These are phyloP conservation scores for Candida corydali DNA, from an alignment of 805 yeast genomes.

Conservation along the genomic window DNA sequence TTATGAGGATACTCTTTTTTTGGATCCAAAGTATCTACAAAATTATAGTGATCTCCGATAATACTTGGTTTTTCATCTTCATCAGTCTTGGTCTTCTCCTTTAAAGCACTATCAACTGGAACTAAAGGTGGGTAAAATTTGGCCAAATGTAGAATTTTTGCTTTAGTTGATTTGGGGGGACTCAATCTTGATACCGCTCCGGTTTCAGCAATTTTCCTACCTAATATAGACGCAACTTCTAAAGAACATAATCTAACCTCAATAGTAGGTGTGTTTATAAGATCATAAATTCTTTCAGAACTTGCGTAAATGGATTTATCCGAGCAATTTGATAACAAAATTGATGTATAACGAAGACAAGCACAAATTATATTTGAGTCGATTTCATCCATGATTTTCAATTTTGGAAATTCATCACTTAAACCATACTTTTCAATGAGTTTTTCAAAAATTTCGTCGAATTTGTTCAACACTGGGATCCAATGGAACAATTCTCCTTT, in stretches of 20 bases:
- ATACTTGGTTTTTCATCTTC: conserved; percentile 18
- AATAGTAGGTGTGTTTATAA: conserved; percentile 58
- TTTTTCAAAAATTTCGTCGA: conserved; percentile 62
- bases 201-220: conserved; percentile 55
- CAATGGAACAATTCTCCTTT: conserved; percentile 70
- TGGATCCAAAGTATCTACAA: conserved; percentile 42
- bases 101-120: conserved; percentile 29
- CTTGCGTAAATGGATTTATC: conserved; percentile 68
- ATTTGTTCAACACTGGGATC: conserved; percentile 70
- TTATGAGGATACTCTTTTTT: conserved; percentile 47
- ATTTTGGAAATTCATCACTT: conserved; percentile 41
- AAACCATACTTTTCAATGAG: conserved; percentile 52
- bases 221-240: conserved; percentile 54
- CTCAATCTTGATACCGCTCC: conserved; percentile 37
- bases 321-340: conserved; percentile 64
- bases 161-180: conserved; percentile 42
- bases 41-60: conserved; percentile 39
- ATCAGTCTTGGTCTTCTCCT: conserved; percentile 10
- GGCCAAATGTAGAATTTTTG: conserved; percentile 50
- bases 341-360: conserved; percentile 57
- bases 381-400: conserved; percentile 38
- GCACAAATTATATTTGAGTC: conserved; percentile 50
- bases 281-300: conserved; percentile 51
- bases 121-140: conserved; percentile 48
- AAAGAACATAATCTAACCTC: conserved; percentile 57